Evolutionary conservation across 441 rosid genomes (phyloP), one percentile per base, ranked within the genome.

Genomic region (Kokia cookei): DNA sequence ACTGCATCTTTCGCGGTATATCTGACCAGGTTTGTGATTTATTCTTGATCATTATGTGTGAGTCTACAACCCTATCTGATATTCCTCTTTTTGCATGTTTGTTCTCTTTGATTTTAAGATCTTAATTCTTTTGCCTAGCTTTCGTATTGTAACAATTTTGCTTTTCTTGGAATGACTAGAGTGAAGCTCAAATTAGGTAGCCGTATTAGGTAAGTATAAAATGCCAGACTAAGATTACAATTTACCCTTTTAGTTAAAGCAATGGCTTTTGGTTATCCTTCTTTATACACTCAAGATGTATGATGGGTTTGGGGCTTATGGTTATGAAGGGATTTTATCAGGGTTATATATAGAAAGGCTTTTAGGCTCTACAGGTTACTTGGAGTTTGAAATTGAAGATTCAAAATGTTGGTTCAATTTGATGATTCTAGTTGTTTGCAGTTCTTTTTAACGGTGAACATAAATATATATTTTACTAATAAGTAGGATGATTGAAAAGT

Each of bases 1-100:
- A 50, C 68, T 12, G 13, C 29, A 1, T 17, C n/a, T 64, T 64
- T 64, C 50, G 43, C 7, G 43, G 32, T 19, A 32, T 42, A 42
- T 65, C 53, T 65, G 51, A 43, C 15, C 53, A 65, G 69, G 53
- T 65, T 43, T 65, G 69, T 43, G 53, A 65, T 43, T 65, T 65
- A 42, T 42, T 42, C 29, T 64, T 42, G 69, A 64, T 64, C 29
- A 64, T 42, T 64, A 11, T 64, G 53, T 6, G 8, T 65, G 69
- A 65, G 45, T 65, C 69, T 22, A 29, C 32, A 42, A 42, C 51
- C 29, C n/a, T 8, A 64, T 15, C 22, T 65, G 35, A 22, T 22
- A 24, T 42, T 43, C 29, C 69, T 19, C 53, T 11, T 65, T 65
- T 65, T 64, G 50, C 15, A 40, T 40, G 26, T 63, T 40, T 7